phyloP scores from a whole-genome alignment of 1,284 basidiomycete genomes.

The Microbotryomycetes sp. region DNA sequence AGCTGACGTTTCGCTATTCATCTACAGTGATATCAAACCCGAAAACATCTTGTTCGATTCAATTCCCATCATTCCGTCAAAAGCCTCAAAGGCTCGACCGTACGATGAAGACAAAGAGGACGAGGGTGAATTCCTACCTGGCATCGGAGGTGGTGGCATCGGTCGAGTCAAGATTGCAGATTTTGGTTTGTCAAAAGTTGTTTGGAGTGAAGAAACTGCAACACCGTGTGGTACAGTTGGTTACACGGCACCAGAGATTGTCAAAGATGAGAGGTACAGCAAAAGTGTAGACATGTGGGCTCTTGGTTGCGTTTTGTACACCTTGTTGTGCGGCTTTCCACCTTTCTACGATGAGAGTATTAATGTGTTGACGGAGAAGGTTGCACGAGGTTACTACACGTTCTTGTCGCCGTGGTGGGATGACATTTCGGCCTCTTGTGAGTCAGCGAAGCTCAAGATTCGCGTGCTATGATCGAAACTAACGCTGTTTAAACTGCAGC shows the following conservation, averaged over 20 bases:
- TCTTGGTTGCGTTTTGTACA: conserved; percentile 95
- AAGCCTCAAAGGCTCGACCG: conserved; percentile 64
- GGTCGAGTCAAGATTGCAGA: conserved; percentile 98
- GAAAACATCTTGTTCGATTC: conserved; percentile 94
- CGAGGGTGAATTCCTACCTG: conserved; percentile 89
- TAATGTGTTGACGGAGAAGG: conserved; percentile 95
- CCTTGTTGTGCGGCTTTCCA: conserved; percentile 70
- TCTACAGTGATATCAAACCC: conserved; percentile 81
- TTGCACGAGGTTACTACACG: conserved; percentile 94
- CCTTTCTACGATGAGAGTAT: conserved; percentile 99
- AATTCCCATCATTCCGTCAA: conserved; percentile 87
- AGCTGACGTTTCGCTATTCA: neutral
- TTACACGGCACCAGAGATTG: conserved; percentile 98
- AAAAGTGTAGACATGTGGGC: conserved; percentile 99
- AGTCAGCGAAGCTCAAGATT: conserved; percentile 28
- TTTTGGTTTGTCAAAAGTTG: conserved; percentile 95
- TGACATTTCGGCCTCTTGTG: conserved; percentile 76
- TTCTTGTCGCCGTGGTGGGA: conserved; percentile 99
- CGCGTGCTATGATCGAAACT: neutral
- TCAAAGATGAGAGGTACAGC: conserved; percentile 97
- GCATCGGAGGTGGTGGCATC: conserved; percentile 92
- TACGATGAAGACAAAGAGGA: conserved; percentile 99
- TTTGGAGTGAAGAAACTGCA: conserved; percentile 99
- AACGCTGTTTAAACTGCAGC: conserved; percentile 48
- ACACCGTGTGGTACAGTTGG: conserved; percentile 99